A percentile compares a stretch with the other conserved stretches of the same genome.
phyloP scores from a whole-genome alignment of 2,329 filamentous ascomycete species.

The Fusarium marasasianum region DNA sequence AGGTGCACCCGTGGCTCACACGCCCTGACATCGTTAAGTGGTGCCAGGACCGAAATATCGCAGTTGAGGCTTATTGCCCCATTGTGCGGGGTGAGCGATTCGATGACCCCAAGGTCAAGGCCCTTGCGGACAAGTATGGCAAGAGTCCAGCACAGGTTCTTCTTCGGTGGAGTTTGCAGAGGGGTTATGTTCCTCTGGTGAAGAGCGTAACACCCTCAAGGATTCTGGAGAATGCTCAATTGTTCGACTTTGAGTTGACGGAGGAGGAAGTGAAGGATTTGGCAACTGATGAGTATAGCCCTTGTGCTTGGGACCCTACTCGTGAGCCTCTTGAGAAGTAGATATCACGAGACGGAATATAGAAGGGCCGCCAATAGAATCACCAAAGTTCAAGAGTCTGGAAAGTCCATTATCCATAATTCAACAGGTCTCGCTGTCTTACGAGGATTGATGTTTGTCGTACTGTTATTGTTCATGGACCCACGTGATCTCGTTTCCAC shows the following conservation, averaged over 20 bases:
- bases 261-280: conserved; percentile 62
- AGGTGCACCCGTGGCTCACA: conserved; percentile 88
- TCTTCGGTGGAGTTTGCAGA: conserved; percentile 84
- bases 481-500: conserved; percentile 43
- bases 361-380: not conserved
- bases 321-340: conserved; percentile 56
- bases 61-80: conserved; percentile 71
- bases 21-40: conserved; percentile 83
- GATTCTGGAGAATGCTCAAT: conserved; percentile 69
- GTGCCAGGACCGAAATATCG: conserved; percentile 71
- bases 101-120: conserved; percentile 71
- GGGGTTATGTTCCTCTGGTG: conserved; percentile 76
- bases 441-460: not conserved
- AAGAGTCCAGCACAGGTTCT: conserved; percentile 81
- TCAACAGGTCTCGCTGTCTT: not conserved
- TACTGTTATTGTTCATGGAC: conserved; percentile 10
- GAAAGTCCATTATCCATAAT: not conserved
- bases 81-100: conserved; percentile 74
- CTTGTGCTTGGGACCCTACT: conserved; percentile 67
- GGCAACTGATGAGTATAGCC: conserved; percentile 62
- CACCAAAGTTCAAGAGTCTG: not conserved
- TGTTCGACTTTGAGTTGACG: conserved; percentile 66
- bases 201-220: conserved; percentile 76
- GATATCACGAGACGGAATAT: not conserved
- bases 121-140: conserved; percentile 74